A percentile compares a stretch with the other conserved stretches of the same genome.
phyloP scores from a whole-genome alignment of 306 rosid species.

The Trifolium pratense region DNA sequence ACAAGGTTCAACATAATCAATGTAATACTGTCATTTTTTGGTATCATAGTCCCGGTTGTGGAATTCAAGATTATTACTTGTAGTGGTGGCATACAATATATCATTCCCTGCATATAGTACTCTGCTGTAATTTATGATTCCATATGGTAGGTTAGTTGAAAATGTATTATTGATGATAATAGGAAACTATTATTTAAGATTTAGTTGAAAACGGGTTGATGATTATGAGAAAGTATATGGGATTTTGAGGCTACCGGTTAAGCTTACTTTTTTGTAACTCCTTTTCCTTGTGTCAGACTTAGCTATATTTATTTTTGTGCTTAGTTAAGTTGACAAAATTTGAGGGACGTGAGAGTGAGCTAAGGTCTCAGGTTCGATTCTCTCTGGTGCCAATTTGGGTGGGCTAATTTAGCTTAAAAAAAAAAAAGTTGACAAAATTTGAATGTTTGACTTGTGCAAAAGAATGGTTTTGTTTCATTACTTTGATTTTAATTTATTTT shows the following conservation, averaged over 20 bases:
- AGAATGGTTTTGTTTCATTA: background rate
- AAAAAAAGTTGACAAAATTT: too few relatives aligned
- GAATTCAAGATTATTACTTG: slow-evolving; percentile 6
- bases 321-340: slow-evolving; percentile 24
- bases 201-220: background rate
- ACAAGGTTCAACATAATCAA: slow-evolving; percentile 19
- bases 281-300: slow-evolving; percentile 10
- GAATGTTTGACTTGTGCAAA: slow-evolving; percentile 16
- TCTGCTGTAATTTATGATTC: slow-evolving; percentile 19
- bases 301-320: slow-evolving; percentile 31
- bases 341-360: too few relatives aligned
- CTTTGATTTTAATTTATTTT: background rate
- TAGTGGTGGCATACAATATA: slow-evolving; percentile 9
- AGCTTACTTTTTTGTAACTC: background rate
- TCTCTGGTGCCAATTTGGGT: too few relatives aligned
- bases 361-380: too few relatives aligned
- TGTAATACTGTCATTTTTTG: slow-evolving; percentile 19
- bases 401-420: too few relatives aligned
- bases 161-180: slow-evolving; percentile 21
- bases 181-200: background rate
- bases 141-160: background rate
- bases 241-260: slow-evolving; percentile 11
- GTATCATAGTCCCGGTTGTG: background rate
- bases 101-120: slow-evolving; percentile 11
- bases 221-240: slow-evolving; percentile 7